Evolutionary conservation across 345 rosid species (phyloP), one percentile per base, ranked within the genome.

Genomic region (Euphorbia peplus): DNA sequence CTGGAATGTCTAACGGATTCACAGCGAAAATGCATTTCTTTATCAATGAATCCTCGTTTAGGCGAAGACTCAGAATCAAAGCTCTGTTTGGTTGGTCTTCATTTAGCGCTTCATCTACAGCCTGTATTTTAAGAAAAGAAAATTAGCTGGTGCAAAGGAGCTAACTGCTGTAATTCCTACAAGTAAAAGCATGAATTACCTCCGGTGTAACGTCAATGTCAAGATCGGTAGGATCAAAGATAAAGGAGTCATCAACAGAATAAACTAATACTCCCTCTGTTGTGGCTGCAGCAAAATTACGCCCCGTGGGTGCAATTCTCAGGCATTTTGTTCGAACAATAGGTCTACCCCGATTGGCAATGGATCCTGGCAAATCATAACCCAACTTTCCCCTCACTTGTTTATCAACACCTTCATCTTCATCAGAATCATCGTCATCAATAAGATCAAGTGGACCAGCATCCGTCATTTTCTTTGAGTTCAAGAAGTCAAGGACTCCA

Each of bases 171-270:
- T n/a, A 32, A 32, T 32, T 50, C 13, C 66, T 13, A 19, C 4
- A 29, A n/a, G 10, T 11, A 39, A 51, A 30, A 51, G 41, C 51
- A 16, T 39, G 66, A 47, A 63, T 67, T 81, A 95, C 99, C 89
- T 91, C 92, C 42, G 98, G 97, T 62, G 99, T 95, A 48, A 95
- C 98, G 65, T 91, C 98, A 18, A 95, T 90, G 83, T 88, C 99
- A 60, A 95, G 99, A 84, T 95, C 98, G 7, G 98, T 86, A 28
- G 99, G 99, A 80, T 91, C 98, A 28, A 95, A 91, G 78, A 95
- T 88, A 63, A 91, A 95, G 52, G 95, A 84, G 1, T 91, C 99
- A 41, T 95, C 98, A 42, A 89, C 80, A 64, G 99, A 91, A 82
- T 74, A 91, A 70, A 95, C 83, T 51, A 88, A 86, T 60, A 95